These are phyloP conservation scores for Trametes cingulata DNA, from an alignment of 768 basidiomycete species.

Conservation along the genomic window DNA sequence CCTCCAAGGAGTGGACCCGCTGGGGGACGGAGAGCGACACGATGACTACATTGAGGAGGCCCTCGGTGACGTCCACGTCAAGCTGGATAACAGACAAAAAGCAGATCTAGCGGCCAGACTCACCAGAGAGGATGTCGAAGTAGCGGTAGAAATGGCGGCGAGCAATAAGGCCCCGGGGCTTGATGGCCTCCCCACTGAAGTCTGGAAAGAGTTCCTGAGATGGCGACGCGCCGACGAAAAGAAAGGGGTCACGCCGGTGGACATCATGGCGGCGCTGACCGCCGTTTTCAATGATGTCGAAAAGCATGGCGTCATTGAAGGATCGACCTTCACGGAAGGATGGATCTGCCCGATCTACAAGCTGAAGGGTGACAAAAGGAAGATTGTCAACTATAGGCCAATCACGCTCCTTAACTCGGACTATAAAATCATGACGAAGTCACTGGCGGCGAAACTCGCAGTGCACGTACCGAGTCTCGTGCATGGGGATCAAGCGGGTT, in stretches of 20 bases:
- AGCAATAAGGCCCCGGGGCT: background rate
- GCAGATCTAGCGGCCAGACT: background rate
- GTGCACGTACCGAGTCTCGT: constrained; percentile 22
- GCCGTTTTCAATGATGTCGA: constrained; percentile 4
- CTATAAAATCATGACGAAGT: constrained; percentile 36
- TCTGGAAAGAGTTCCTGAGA: background rate
- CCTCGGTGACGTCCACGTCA: background rate
- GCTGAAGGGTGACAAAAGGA: too few relatives aligned
- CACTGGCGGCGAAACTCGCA: constrained; percentile 23
- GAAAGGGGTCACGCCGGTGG: background rate
- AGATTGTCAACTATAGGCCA: constrained; percentile 19
- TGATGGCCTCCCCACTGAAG: background rate
- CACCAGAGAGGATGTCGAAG: background rate
- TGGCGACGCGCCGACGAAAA: background rate
- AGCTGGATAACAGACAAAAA: background rate
- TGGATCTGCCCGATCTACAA: constrained; percentile 40
- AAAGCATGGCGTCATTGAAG: background rate
- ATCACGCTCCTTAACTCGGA: constrained; percentile 32
- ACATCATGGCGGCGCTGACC: background rate
- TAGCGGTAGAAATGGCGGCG: background rate
- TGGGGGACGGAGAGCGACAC: background rate
- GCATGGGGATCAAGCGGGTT: constrained; percentile 41
- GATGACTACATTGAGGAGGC: background rate
- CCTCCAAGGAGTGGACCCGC: background rate
- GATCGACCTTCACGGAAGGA: constrained; percentile 30